phyloP scores from a whole-genome alignment of 1,284 basidiomycete species.

The Cryptococcus depauperatus region DNA sequence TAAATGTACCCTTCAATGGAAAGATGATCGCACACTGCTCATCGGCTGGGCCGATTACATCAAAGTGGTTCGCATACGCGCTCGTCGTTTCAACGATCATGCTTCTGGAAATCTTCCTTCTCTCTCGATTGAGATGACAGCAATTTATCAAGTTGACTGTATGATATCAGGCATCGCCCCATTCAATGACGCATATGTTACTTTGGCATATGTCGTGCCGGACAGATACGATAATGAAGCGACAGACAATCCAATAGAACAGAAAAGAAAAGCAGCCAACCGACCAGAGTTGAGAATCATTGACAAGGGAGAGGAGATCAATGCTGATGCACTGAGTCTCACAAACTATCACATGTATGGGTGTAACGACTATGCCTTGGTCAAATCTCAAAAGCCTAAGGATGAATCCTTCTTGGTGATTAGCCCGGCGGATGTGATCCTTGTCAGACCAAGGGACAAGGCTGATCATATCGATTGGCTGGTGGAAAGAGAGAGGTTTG shows the following conservation, averaged over 20 bases:
- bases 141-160: slow-evolving; percentile 88
- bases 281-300: slow-evolving; percentile 90
- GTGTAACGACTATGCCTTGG: slow-evolving; percentile 85
- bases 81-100: slow-evolving; percentile 52
- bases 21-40: slow-evolving; percentile 79
- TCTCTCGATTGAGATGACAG: slow-evolving; percentile 68
- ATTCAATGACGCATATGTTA: slow-evolving; percentile 64
- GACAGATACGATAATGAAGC: slow-evolving; percentile 54
- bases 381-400: slow-evolving; percentile 37
- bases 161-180: slow-evolving; percentile 88
- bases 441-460: slow-evolving; percentile 76
- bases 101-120: slow-evolving; percentile 21
- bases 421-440: slow-evolving; percentile 75
- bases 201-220: slow-evolving; percentile 62
- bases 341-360: slow-evolving; percentile 72
- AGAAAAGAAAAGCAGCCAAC: slow-evolving; percentile 71
- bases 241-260: slow-evolving; percentile 60
- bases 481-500: slow-evolving; percentile 73
- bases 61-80: slow-evolving; percentile 72
- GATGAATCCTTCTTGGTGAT: slow-evolving; percentile 61
- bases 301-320: slow-evolving; percentile 82
- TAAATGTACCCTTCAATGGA: slow-evolving; percentile 85
- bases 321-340: slow-evolving; percentile 75
- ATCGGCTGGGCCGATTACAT: slow-evolving; percentile 93
- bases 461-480: slow-evolving; percentile 91